Percentiles rank a stretch among this genome's conserved stretches.
Evolutionary conservation across 495 filamentous ascomycete genomes (phyloP).

Genomic region (Pseudevernia furfuracea): DNA sequence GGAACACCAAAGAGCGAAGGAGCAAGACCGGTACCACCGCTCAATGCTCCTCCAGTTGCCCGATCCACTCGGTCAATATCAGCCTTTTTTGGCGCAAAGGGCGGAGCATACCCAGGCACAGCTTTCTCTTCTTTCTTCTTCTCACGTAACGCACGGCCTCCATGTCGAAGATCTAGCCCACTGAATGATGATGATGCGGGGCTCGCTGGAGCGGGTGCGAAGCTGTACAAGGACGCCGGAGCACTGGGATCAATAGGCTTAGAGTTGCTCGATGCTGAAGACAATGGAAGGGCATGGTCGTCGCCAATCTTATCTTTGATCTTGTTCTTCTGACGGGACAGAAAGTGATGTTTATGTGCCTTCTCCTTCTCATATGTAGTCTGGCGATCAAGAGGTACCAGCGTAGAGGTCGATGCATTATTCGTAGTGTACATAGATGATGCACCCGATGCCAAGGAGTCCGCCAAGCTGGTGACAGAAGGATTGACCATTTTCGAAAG

Average conservation of each 20-base stretch:
- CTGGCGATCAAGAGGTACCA: conserved; percentile 44
- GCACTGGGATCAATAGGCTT: conserved; percentile 76
- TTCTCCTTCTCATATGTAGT: conserved; percentile 45
- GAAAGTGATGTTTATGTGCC: conserved; percentile 66
- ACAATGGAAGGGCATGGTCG: conserved; percentile 69
- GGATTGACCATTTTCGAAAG: conserved; percentile 60
- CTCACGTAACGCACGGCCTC: conserved; percentile 73
- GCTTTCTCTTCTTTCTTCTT: conserved; percentile 84
- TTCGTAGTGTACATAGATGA: conserved; percentile 72
- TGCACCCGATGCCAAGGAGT: conserved; percentile 51
- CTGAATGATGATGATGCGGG: conserved; percentile 62
- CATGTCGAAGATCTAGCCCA: conserved; percentile 79
- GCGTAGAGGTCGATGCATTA: conserved; percentile 78
- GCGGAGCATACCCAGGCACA: conserved; percentile 25
- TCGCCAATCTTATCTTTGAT: conserved; percentile 67
- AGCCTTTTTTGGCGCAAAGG: conserved; percentile 26
- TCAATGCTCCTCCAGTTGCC: conserved; percentile 24
- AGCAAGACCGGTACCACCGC: conserved; percentile 22
- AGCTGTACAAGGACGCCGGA: conserved; percentile 78
- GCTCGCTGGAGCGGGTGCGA: conserved; percentile 62
- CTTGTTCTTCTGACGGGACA: conserved; percentile 88
- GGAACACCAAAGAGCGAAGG: conserved; percentile 33
- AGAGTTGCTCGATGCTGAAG: conserved; percentile 86
- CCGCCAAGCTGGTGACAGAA: conserved; percentile 68
- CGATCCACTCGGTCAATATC: conserved; percentile 41